Percentiles rank a stretch among this genome's conserved stretches.
Conservation (phyloP, 192 early-diverging fungal genomes). For the Coemansia sp. region DNA sequence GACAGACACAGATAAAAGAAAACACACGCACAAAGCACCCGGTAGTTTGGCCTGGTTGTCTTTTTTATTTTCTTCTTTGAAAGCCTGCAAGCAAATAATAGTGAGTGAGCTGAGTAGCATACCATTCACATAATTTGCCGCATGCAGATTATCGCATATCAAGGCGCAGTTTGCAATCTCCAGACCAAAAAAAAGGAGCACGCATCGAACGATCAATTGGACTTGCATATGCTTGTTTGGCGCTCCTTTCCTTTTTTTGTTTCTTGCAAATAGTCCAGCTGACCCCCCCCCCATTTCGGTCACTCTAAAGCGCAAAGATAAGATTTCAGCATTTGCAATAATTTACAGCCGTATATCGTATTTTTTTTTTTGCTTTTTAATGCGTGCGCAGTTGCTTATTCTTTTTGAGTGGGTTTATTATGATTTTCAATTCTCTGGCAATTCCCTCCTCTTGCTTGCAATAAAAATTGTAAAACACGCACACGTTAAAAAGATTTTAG, state of each 20-base stretch:
- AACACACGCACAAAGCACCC: too few relatives aligned
- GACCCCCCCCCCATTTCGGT: background rate
- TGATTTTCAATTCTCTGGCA: background rate
- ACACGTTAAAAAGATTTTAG: too few relatives aligned
- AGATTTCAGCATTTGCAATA: background rate
- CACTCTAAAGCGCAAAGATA: background rate
- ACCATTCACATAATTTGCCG: background rate
- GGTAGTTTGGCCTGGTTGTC: too few relatives aligned
- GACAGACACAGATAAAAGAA: too few relatives aligned
- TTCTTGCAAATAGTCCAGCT: background rate
- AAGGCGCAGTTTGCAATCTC: background rate
- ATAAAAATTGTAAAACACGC: too few relatives aligned
- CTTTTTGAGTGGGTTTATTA: too few relatives aligned
- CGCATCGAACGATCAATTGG: background rate
- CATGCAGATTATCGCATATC: background rate
- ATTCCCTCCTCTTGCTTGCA: too few relatives aligned
- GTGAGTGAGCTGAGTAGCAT: too few relatives aligned
- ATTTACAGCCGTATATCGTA: background rate
- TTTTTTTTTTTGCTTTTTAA: background rate
- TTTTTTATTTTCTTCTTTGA: background rate
- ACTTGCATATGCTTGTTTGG: background rate
- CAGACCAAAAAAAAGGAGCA: background rate
- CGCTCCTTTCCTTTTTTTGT: background rate
- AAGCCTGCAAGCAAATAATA: too few relatives aligned
- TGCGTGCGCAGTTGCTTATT: background rate